Evolutionary conservation across 192 early-diverging fungal species (phyloP), one percentile per base, ranked within the genome.

Genomic region (Coemansia sp.): DNA sequence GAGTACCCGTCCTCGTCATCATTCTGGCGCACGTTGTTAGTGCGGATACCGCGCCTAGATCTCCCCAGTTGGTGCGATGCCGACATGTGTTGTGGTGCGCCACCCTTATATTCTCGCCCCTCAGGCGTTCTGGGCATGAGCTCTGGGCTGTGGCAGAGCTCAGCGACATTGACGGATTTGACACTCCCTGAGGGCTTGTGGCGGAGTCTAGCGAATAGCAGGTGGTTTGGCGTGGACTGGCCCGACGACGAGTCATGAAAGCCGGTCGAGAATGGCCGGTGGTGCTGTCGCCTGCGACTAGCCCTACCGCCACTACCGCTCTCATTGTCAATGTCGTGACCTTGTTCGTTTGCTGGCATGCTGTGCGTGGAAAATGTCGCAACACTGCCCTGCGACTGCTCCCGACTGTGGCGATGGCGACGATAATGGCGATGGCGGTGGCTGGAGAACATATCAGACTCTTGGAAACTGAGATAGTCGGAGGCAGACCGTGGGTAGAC

Each of bases 161-260:
- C 59, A 4, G 62, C 33, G 46, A 42, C 59, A 19, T 54, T 66
- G 14, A 35, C 51, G 13, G 66, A 67, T 42, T 33, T 37, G 19
- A 57, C 31, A 17, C 68, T 70, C 13, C 53, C 48, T 3, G 73
- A 69, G 19, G 51, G 48, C 19, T 66, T 48, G 57, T 27, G 62
- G 17, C 39, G 72, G 14, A 70, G 36, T 27, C 56, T 50, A 19
- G 78, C 57, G 33, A 74, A 79, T 10, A 70, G 40, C 24, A 64
- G 34, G 19, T 65, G 62, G 17, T 50, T 66, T 27, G 78, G 69
- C 10, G 78, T 75, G 10, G 78, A 80, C n/a, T 62, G 66, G 3
- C 78, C 78, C 0, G 78, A 80, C 3, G 72, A 75, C 1, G 66
- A 74, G 11, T 69, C 78, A 2, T 72, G 64, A 46, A 54, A 21